Conservation (phyloP, 371 early-diverging fungal species). For the Mycotypha africana region DNA sequence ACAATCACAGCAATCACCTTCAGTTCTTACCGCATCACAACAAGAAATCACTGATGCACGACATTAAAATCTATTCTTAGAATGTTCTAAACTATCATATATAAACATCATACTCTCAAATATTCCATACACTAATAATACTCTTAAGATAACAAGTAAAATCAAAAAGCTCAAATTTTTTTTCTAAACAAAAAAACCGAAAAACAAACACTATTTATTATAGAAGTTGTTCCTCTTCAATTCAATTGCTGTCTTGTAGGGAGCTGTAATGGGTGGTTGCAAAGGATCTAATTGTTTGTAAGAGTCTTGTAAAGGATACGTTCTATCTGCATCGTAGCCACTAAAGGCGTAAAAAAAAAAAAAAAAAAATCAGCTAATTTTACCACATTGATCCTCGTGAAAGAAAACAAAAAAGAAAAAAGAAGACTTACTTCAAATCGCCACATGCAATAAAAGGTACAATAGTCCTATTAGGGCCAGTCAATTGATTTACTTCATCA, state of each 20-base stretch:
- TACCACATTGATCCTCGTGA: not conserved
- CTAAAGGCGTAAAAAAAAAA: slow-evolving; percentile 23
- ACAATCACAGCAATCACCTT: too few relatives aligned
- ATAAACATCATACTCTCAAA: too few relatives aligned
- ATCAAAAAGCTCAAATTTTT: too few relatives aligned
- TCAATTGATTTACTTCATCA: slow-evolving; percentile 55
- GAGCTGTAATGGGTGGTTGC: slow-evolving; percentile 87
- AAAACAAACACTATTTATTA: too few relatives aligned
- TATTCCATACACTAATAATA: too few relatives aligned
- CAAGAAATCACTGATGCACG: too few relatives aligned
- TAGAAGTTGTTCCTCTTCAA: slow-evolving; percentile 73
- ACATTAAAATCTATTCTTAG: too few relatives aligned
- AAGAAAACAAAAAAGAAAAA: too few relatives aligned
- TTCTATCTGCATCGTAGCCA: slow-evolving; percentile 81
- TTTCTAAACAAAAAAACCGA: too few relatives aligned
- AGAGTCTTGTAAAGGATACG: slow-evolving; percentile 64
- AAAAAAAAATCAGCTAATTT: not conserved
- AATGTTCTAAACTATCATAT: too few relatives aligned
- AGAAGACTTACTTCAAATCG: slow-evolving; percentile 63
- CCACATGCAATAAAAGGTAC: slow-evolving; percentile 93
- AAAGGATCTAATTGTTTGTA: slow-evolving; percentile 69
- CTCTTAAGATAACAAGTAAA: too few relatives aligned
- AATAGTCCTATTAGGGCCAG: slow-evolving; percentile 71
- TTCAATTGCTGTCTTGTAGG: slow-evolving; percentile 83
- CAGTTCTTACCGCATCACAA: too few relatives aligned